Evolutionary conservation across 2,329 filamentous ascomycete genomes (phyloP).

Genomic region (Cephalotrichum gorgonifer): DNA sequence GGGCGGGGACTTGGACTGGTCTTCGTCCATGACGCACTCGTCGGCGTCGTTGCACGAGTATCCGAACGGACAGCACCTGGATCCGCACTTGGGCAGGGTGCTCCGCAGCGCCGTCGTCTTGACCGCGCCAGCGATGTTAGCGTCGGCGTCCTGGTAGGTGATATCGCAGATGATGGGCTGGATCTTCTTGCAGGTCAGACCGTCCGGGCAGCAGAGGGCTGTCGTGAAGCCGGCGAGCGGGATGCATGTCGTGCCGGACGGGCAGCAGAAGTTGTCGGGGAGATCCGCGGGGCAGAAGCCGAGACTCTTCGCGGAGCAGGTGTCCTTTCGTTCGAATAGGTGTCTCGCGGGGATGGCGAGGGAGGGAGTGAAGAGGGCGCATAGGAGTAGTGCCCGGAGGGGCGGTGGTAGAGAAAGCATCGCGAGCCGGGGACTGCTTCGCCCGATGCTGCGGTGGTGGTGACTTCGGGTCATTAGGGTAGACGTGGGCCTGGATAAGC

Average conservation of each 20-base stretch:
- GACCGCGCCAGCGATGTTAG: conserved; percentile 46
- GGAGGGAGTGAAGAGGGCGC: conserved; percentile 24
- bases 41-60: conserved; percentile 44
- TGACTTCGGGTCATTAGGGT: neutral
- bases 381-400: conserved; percentile 26
- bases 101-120: conserved; percentile 55
- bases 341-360: conserved; percentile 26
- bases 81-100: conserved; percentile 46
- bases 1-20: conserved; percentile 34
- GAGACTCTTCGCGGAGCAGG: conserved; percentile 40
- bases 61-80: conserved; percentile 60
- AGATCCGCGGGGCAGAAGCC: conserved; percentile 43
- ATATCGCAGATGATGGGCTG: conserved; percentile 55
- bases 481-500: neutral
- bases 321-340: conserved; percentile 32
- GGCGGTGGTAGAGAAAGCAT: conserved; percentile 5
- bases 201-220: conserved; percentile 58
- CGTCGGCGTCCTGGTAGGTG: conserved; percentile 45
- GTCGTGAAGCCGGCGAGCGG: conserved; percentile 54
- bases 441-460: neutral
- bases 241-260: conserved; percentile 41
- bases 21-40: conserved; percentile 39
- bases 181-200: conserved; percentile 48
- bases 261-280: conserved; percentile 59
- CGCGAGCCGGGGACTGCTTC: neutral